Evolutionary conservation across 768 basidiomycete species (phyloP).

Genomic region (Kwoniella shandongensis): DNA sequence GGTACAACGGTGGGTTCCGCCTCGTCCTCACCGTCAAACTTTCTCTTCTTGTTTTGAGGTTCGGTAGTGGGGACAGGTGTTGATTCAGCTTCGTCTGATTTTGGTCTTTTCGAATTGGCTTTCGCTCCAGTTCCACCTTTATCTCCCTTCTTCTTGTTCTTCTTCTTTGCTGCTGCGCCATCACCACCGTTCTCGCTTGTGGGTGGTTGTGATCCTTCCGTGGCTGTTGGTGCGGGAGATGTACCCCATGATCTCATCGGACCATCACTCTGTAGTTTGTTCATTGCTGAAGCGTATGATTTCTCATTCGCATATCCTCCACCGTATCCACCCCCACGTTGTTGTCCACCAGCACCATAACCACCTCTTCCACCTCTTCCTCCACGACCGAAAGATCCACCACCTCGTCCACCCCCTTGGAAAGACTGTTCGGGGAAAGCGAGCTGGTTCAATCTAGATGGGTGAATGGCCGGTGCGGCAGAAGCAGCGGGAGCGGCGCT

Average conservation of each 20-base stretch:
- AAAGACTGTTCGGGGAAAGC: slow-evolving; percentile 30
- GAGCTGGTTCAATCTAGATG: slow-evolving; percentile 51
- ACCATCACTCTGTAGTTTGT: slow-evolving; percentile 22
- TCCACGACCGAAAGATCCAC: slow-evolving; percentile 53
- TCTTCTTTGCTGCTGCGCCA: slow-evolving; percentile 21
- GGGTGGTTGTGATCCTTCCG: background rate
- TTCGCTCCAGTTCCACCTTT: slow-evolving; percentile 51
- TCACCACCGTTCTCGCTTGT: no score
- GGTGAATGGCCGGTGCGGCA: slow-evolving; percentile 59
- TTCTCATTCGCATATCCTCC: slow-evolving; percentile 49
- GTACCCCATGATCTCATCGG: slow-evolving; percentile 47
- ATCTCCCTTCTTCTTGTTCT: slow-evolving; percentile 50
- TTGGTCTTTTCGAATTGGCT: slow-evolving; percentile 45
- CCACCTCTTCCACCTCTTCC: slow-evolving; percentile 51
- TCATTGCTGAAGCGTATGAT: slow-evolving; percentile 29
- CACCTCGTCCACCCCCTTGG: slow-evolving; percentile 29
- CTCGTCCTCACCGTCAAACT: slow-evolving; percentile 20
- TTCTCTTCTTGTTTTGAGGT: slow-evolving; percentile 39
- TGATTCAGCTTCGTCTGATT: slow-evolving; percentile 4
- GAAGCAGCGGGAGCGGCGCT: slow-evolving; percentile 40
- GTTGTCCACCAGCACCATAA: slow-evolving; percentile 49
- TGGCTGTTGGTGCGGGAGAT: slow-evolving; percentile 15
- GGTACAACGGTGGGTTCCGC: slow-evolving; percentile 6
- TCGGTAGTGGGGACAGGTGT: background rate
- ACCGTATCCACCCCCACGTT: slow-evolving; percentile 52